Evolutionary conservation across 306 rosid genomes (phyloP).

Genomic region (Citrullus amarus): DNA sequence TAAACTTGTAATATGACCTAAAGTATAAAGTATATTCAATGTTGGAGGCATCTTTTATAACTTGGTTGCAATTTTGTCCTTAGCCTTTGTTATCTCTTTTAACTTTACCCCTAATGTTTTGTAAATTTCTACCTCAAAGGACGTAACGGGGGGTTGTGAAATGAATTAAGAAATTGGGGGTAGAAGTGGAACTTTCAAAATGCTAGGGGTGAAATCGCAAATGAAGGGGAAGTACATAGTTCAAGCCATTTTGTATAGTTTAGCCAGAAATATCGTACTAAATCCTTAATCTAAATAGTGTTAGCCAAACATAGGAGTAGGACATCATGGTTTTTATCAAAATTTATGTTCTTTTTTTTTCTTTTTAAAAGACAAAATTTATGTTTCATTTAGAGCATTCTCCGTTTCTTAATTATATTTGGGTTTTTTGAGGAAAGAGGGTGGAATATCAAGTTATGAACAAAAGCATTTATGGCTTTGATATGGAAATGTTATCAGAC

Average conservation of each 20-base stretch:
- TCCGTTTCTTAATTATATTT: neutral
- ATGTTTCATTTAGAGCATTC: neutral
- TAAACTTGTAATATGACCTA: too few species aligned
- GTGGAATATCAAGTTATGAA: neutral
- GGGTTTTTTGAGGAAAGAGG: neutral
- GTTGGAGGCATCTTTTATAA: too few species aligned
- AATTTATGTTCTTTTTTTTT: neutral
- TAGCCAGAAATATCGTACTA: neutral
- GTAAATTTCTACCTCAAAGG: too few species aligned
- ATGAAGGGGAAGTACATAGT: neutral
- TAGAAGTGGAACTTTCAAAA: neutral
- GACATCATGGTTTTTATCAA: neutral
- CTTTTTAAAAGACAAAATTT: neutral
- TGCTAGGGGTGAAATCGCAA: neutral
- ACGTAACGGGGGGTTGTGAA: too few species aligned
- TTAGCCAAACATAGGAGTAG: neutral
- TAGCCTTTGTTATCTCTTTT: too few species aligned
- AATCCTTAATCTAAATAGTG: neutral
- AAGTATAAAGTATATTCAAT: too few species aligned
- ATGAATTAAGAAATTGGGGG: neutral
- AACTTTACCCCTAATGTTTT: too few species aligned
- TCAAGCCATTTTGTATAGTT: neutral
- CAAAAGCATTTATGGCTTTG: constrained; percentile 39
- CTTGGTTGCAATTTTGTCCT: too few species aligned
- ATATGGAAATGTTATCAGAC: constrained; percentile 42